phyloP scores from a whole-genome alignment of 2,329 filamentous ascomycete species.

The Penicillium psychrosexuale region DNA sequence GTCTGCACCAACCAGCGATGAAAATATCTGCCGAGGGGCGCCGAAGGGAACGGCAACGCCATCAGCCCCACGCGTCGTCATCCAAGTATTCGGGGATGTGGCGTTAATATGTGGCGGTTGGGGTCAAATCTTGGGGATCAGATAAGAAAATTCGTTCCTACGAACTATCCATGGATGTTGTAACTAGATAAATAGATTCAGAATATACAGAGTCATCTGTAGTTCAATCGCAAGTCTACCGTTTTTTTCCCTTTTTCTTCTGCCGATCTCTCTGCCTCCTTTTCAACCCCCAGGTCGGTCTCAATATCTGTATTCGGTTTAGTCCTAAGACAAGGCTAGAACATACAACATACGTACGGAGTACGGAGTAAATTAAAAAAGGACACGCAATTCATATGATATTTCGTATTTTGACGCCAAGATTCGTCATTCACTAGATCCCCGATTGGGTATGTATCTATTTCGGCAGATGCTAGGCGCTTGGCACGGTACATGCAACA shows the following conservation, averaged over 20 bases:
- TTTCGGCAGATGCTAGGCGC: no score
- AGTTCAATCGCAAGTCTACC: not conserved
- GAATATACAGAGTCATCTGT: no score
- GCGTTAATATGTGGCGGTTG: not conserved
- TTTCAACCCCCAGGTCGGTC: not conserved
- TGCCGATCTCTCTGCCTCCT: not conserved
- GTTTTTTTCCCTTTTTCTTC: not conserved
- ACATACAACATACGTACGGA: not conserved
- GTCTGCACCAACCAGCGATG: not conserved
- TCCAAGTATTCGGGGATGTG: not conserved
- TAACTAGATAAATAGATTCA: no score
- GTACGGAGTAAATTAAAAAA: not conserved
- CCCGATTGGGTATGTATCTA: no score
- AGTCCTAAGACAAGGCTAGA: not conserved
- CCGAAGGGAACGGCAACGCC: not conserved
- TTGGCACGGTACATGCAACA: no score
- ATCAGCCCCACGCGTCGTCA: constrained; percentile 2
- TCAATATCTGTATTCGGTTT: not conserved
- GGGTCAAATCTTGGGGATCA: not conserved
- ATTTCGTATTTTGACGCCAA: not conserved
- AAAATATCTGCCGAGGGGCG: not conserved
- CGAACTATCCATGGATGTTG: no score
- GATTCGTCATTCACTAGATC: not conserved
- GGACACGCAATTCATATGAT: not conserved
- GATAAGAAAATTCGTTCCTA: not conserved